Evolutionary conservation across 345 rosid genomes (phyloP).

Genomic region (Melaleuca quinquenervia): DNA sequence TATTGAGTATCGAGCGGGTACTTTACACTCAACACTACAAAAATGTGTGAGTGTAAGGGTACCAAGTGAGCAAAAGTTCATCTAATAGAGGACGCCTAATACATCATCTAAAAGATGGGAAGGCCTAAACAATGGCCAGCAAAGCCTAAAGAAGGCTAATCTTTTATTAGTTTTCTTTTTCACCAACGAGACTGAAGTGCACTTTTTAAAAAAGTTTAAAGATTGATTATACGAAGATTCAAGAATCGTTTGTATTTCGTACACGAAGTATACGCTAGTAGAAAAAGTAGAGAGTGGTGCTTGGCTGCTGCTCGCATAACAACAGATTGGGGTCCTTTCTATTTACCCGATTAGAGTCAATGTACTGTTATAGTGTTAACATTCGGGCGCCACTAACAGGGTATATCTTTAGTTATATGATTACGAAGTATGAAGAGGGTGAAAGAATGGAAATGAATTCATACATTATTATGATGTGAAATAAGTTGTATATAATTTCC

Average conservation of each 20-base stretch:
- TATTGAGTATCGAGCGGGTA: not conserved
- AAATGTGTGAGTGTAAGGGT: too few species aligned
- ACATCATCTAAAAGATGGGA: too few species aligned
- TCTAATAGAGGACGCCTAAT: too few species aligned
- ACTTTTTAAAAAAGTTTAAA: fast-evolving
- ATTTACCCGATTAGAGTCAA: not conserved
- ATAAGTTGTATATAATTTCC: not conserved
- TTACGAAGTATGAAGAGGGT: not conserved
- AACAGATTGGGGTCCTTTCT: not conserved
- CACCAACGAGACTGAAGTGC: not conserved
- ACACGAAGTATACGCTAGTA: not conserved
- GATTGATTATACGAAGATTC: not conserved
- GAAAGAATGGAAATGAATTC: not conserved
- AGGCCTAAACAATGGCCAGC: too few species aligned
- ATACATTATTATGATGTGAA: not conserved
- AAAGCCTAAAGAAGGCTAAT: too few species aligned
- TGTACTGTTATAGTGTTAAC: not conserved
- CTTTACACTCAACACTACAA: too few species aligned
- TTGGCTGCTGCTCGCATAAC: not conserved
- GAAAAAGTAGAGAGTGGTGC: not conserved
- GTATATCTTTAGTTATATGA: not conserved
- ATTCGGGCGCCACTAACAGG: not conserved
- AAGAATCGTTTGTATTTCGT: not conserved
- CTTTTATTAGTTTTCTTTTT: not conserved
- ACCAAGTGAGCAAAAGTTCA: too few species aligned